Conservation (phyloP, 306 rosid genomes). For the Cicer judaicum region DNA sequence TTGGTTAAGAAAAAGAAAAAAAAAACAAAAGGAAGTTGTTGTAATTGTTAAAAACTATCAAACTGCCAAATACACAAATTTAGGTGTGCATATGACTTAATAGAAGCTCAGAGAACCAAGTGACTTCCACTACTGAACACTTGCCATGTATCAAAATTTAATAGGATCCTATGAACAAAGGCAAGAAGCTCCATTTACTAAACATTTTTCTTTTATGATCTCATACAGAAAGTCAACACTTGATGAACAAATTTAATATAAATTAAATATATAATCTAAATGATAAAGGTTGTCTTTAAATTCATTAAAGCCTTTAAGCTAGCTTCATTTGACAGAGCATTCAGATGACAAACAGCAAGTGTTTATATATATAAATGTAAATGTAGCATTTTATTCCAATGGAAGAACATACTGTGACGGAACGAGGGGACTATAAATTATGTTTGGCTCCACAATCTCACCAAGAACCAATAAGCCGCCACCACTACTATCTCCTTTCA, state of each 20-base stretch:
- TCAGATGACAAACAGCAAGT: background rate
- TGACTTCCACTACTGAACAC: too few relatives aligned
- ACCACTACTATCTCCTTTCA: conserved; percentile 79
- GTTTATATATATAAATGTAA: conserved; percentile 6
- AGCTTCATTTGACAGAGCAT: conserved; percentile 1
- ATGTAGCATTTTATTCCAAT: conserved; percentile 26
- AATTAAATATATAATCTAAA: conserved; percentile 30
- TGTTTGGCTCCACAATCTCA: conserved; percentile 79
- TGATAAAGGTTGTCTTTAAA: background rate
- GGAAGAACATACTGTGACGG: conserved; percentile 76
- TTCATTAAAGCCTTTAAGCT: background rate
- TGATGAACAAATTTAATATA: background rate
- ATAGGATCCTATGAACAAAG: conserved; percentile 29
- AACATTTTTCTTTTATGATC: too few relatives aligned
- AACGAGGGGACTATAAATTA: conserved; percentile 83
- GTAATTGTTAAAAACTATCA: too few relatives aligned
- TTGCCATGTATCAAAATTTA: background rate
- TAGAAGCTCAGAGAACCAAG: too few relatives aligned
- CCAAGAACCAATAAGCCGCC: conserved; percentile 96
- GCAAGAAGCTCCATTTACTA: too few relatives aligned
- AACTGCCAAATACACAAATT: too few relatives aligned
- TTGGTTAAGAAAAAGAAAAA: too few relatives aligned
- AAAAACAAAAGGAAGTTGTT: too few relatives aligned
- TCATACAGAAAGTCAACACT: too few relatives aligned
- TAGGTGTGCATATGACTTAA: too few relatives aligned